A percentile compares a stretch with the other conserved stretches of the same genome.
phyloP scores from a whole-genome alignment of 495 filamentous ascomycete species.

The Hypoxylon perforatum region DNA sequence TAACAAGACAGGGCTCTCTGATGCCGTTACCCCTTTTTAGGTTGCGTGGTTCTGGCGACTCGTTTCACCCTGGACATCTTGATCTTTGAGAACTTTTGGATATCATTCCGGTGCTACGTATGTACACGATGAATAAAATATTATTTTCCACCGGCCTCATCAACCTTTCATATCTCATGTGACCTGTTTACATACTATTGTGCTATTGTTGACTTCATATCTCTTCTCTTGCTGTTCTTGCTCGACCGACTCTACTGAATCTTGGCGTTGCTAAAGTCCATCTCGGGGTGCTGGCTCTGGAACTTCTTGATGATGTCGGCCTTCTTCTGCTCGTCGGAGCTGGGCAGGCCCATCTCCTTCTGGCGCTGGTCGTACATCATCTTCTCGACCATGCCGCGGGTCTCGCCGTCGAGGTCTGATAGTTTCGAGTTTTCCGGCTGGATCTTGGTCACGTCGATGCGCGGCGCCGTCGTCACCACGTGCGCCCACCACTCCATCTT shows the following conservation, averaged over 20 bases:
- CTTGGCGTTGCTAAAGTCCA: slow-evolving; percentile 85
- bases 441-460: slow-evolving; percentile 95
- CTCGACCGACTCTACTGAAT: slow-evolving; percentile 56
- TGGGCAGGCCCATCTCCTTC: slow-evolving; percentile 88
- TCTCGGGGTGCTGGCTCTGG: slow-evolving; percentile 78
- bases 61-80: slow-evolving; percentile 69
- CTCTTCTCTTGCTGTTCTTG: slow-evolving; percentile 39
- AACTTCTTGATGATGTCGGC: slow-evolving; percentile 92
- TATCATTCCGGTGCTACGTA: too few species aligned
- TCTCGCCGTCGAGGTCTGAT: slow-evolving; percentile 94
- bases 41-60: slow-evolving; percentile 62
- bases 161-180: slow-evolving; percentile 2
- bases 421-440: slow-evolving; percentile 90
- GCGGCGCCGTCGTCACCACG: slow-evolving; percentile 83
- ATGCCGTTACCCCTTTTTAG: slow-evolving; percentile 57
- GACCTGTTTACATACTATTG: neutral
- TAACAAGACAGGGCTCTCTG: slow-evolving; percentile 69
- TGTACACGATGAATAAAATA: too few species aligned
- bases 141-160: neutral
- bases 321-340: slow-evolving; percentile 93
- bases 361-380: slow-evolving; percentile 99
- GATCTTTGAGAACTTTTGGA: neutral
- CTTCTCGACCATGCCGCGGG: slow-evolving; percentile 98
- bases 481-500: slow-evolving; percentile 99
- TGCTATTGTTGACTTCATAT: neutral